phyloP scores from a whole-genome alignment of 148 eudicot species.

The Diospyros kaki region DNA sequence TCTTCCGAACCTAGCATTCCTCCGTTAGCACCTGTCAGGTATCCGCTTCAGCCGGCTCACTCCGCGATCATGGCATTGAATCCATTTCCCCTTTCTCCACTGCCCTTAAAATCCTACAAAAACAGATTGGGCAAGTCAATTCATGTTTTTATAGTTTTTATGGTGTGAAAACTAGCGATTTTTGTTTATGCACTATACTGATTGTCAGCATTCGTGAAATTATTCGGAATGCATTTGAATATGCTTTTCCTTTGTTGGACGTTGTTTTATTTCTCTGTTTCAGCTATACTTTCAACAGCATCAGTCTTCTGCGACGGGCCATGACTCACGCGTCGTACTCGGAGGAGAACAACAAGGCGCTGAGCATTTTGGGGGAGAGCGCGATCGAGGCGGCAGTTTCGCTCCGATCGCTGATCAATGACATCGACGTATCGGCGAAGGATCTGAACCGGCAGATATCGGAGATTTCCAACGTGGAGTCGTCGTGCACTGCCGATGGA shows the following conservation, averaged over 20 bases:
- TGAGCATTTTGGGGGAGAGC: too few relatives aligned
- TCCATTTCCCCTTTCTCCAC: conserved; percentile 39
- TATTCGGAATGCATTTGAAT: neutral
- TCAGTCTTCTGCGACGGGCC: conserved; percentile 64
- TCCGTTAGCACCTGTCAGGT: conserved; percentile 6
- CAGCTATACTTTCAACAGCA: conserved; percentile 53
- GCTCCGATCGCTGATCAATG: too few relatives aligned
- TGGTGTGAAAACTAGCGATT: neutral
- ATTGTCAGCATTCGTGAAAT: neutral
- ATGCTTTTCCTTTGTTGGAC: neutral
- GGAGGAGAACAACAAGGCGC: conserved; percentile 83
- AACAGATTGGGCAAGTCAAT: conserved; percentile 44
- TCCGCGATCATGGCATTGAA: neutral
- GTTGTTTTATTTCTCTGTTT: too few relatives aligned
- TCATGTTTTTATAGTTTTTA: neutral
- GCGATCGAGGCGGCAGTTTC: too few relatives aligned
- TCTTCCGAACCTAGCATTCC: neutral
- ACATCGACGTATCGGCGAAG: too few relatives aligned
- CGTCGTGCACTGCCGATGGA: too few relatives aligned
- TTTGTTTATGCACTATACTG: too few relatives aligned
- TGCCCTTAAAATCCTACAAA: conserved; percentile 56
- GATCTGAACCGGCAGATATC: too few relatives aligned
- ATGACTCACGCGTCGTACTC: conserved; percentile 87
- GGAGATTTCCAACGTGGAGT: too few relatives aligned
- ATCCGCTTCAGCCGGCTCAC: neutral